Conservation (phyloP, 1,284 basidiomycete genomes). For the Pseudozyma sp. region DNA sequence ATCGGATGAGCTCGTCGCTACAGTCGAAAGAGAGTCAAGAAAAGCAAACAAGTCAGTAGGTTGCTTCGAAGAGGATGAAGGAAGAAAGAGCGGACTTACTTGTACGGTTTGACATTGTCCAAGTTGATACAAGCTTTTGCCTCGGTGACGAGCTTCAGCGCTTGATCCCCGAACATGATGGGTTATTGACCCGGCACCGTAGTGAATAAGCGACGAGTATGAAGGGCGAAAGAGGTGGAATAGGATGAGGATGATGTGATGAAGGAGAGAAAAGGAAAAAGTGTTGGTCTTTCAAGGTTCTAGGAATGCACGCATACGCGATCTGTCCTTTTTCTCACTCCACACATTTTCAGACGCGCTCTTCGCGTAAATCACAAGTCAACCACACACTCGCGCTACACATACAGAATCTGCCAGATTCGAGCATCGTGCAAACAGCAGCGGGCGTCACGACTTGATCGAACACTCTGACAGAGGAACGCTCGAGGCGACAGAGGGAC, state of each 20-base stretch:
- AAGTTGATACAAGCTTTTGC: constrained; percentile 84
- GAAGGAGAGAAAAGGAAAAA: constrained; percentile 1
- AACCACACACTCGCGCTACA: constrained; percentile 4
- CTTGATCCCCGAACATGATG: constrained; percentile 78
- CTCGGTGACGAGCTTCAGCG: constrained; percentile 86
- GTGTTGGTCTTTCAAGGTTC: constrained; percentile 5
- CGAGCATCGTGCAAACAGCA: too few species aligned
- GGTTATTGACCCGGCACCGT: not conserved
- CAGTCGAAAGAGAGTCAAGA: not conserved
- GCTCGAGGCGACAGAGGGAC: too few species aligned
- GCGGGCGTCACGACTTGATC: too few species aligned
- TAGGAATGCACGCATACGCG: not conserved
- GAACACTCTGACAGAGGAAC: too few species aligned
- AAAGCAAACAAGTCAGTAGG: not conserved
- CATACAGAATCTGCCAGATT: not conserved
- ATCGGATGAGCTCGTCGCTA: constrained; percentile 81
- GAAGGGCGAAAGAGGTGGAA: not conserved
- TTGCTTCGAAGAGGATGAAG: not conserved
- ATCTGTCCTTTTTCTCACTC: constrained; percentile 3
- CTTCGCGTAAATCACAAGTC: constrained; percentile 19
- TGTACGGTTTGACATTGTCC: constrained; percentile 89
- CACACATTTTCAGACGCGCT: constrained; percentile 1
- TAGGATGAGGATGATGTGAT: not conserved
- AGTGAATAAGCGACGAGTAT: not conserved
- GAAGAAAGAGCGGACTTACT: constrained; percentile 68